phyloP scores from a whole-genome alignment of 192 early-diverging fungal species.

The Dissophora globulifera region DNA sequence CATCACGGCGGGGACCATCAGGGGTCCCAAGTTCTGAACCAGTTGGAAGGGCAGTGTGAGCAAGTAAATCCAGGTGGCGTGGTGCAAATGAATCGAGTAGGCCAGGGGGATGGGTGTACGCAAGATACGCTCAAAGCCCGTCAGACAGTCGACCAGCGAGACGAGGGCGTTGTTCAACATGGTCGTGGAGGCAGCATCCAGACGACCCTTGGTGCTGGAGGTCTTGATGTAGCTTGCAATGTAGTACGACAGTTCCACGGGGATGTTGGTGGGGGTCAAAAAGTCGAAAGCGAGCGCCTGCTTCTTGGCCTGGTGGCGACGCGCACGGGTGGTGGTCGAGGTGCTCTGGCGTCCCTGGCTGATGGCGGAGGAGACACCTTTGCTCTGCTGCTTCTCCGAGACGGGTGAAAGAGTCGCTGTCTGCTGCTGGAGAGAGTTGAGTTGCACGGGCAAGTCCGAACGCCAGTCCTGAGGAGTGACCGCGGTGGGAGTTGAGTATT shows the following conservation, averaged over 20 bases:
- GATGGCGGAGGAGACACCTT: background rate
- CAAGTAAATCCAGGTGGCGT: slow-evolving; percentile 80
- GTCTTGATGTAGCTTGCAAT: slow-evolving; percentile 64
- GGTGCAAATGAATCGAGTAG: slow-evolving; percentile 90
- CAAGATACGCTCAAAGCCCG: slow-evolving; percentile 85
- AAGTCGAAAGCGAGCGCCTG: slow-evolving; percentile 30
- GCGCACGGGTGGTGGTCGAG: slow-evolving; percentile 2
- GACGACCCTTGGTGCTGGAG: slow-evolving; percentile 40
- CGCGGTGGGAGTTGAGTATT: slow-evolving; percentile 59
- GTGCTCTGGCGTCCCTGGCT: background rate
- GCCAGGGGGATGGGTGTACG: slow-evolving; percentile 89
- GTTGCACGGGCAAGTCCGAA: slow-evolving; percentile 22
- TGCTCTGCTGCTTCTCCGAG: background rate
- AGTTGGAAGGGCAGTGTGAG: slow-evolving; percentile 86
- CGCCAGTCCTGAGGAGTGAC: slow-evolving; percentile 49
- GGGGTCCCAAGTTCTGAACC: slow-evolving; percentile 58
- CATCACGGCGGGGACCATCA: slow-evolving; percentile 74
- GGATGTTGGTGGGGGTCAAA: slow-evolving; percentile 58
- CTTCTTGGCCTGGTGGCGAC: slow-evolving; percentile 30
- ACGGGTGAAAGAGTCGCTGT: no score
- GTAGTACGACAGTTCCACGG: slow-evolving; percentile 70
- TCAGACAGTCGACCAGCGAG: slow-evolving; percentile 65
- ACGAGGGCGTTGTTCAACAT: slow-evolving; percentile 62
- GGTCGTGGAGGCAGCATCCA: slow-evolving; percentile 59
- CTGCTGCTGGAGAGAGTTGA: slow-evolving; percentile 7